A percentile compares a stretch with the other conserved stretches of the same genome.
Evolutionary conservation across 805 yeast genomes (phyloP).

Genomic region (Jamesozyma jinghongensis): DNA sequence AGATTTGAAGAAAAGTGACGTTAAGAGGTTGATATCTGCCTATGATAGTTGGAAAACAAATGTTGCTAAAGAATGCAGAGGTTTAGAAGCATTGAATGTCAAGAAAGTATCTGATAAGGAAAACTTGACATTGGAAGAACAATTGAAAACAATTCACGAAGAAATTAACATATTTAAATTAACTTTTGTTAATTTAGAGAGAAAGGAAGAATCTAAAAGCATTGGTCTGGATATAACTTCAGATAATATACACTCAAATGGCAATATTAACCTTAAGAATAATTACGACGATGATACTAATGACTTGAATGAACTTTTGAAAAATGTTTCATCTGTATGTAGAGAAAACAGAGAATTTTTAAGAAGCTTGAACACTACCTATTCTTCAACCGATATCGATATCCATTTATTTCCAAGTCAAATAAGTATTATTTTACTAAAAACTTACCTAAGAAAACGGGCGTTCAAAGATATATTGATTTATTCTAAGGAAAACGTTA

Average conservation of each 20-base stretch:
- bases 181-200: background rate
- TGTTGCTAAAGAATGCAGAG: background rate
- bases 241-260: background rate
- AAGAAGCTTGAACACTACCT: too few species aligned
- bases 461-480: background rate
- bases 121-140: background rate
- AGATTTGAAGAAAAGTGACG: constrained; percentile 1
- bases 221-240: constrained; percentile 3
- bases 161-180: background rate
- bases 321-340: background rate
- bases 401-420: background rate
- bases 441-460: background rate
- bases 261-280: background rate
- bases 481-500: constrained; percentile 1
- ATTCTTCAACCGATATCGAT: too few species aligned
- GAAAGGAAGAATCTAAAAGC: background rate
- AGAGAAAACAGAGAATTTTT: background rate
- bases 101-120: background rate
- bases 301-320: background rate
- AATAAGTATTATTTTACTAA: background rate
- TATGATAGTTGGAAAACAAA: background rate
- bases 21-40: background rate
- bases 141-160: background rate
- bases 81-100: background rate
- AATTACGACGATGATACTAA: background rate